Base-by-base conservation (phyloP, 1,284 basidiomycete genomes). In the Leccinum subrobustum region DNA sequence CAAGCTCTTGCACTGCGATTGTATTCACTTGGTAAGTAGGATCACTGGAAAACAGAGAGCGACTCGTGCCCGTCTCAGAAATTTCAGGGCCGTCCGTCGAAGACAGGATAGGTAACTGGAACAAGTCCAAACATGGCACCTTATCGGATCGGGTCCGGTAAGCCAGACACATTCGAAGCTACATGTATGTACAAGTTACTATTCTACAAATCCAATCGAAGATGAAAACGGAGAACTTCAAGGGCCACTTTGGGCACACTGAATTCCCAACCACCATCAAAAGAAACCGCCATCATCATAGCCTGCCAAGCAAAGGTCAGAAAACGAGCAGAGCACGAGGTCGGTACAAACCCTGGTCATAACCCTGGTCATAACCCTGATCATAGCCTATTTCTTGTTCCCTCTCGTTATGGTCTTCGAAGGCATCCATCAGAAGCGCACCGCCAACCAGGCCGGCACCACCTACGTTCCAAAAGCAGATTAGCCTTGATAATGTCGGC, bases 381-480 rank as follows among this genome's bases (percentile, higher is more conserved):
- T 79, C 67, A 58, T 73, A 83, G 2, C 74, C 80, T 2, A 73
- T 58, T 7, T 76, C 67, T 48, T 73, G 70, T 54, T 76, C 78
- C 35, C 66, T 54, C 0, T 79, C 75, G 31, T 82, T 65, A 58
- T 81, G 75, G 65, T 79, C 71, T 52, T 83, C 81, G 37, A 85
- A 60, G 2, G 81, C 83, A 48, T 84, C 78, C 53, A 68, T 80
- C 33, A 88, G 66, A 53, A 89, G 68, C 3, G 76, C 76, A 63
- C 88, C 87, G 52, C 82, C 87, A 23, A 87, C 67, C 16, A 89
- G 68, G 65, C 86, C 87, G 20, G 77, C 86, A 65, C 79, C 86
- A 64, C 80, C 86, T 82, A 64, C 55, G 39, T 54, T 56, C 33
- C 58, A 33, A 56, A 51, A 52, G n/a, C 31, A 25, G 42, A 55